Base-by-base conservation (phyloP, 345 rosid genomes). In the Sisymbrium altissimum region DNA sequence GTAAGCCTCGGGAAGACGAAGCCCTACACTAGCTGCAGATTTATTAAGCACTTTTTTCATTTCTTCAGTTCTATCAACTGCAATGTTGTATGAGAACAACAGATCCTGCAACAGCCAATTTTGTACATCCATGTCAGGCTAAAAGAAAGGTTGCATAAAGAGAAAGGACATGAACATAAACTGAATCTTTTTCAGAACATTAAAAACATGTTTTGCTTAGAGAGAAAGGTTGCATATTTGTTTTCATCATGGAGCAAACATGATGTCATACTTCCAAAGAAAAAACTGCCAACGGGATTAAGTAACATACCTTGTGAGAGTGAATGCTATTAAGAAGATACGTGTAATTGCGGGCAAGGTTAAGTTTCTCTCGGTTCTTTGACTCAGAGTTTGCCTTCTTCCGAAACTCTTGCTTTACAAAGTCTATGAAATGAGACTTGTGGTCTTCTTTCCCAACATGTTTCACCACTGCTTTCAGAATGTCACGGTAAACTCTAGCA, bases 11-110 rank as follows among this genome's bases (percentile, higher is more conserved):
- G 98, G 97, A 79, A 95, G 99, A 64, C 72, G 87, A 82, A 92
- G 97, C 29, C 99, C 96, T 29, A 95, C 96, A 78, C 96, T 92
- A 2, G 96, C 92, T 67, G 99, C 97, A 49, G 99, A 90, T 82
- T 90, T 90, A 30, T 91, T 84, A 35, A 89, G 84, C 67, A 72
- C 52, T 73, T 85, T 79, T 78, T 85, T 86, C 92, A 92, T 86
- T 80, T 95, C 97, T 3, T 87, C 86, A 13, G 97, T 71, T 77
- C 96, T 84, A 77, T 95, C 97, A 36, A 95, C 92, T 0, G 92
- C 98, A 64, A 95, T 86, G 78, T 90, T 92, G 89, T 95, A 92
- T 8, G 98, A 95, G 80, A 90, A 88, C 66, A 90, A 61, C 50
- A 92, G 72, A 7, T 92, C 96, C 98, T 88, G 85, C 84, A 78